These are phyloP conservation scores for Podaxis sp. DNA, from an alignment of 768 basidiomycete genomes.

Conservation along the genomic window DNA sequence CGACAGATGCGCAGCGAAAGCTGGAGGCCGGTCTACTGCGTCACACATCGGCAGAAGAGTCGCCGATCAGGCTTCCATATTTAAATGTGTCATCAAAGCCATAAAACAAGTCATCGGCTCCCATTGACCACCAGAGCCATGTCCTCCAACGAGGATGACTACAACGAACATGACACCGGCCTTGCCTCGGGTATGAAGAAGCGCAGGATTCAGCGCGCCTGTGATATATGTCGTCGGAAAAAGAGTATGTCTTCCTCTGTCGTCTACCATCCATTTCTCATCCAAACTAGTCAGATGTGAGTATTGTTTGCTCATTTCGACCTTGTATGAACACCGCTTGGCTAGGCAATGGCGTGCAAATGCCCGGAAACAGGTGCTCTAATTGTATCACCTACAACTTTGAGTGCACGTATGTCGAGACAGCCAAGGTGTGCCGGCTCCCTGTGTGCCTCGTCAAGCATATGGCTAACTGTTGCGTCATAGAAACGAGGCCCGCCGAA, in stretches of 20 bases:
- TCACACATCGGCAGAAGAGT: constrained; percentile 10
- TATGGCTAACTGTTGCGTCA: neutral
- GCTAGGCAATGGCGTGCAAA: constrained; percentile 70
- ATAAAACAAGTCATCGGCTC: constrained; percentile 1
- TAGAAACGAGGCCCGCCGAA: constrained; percentile 64
- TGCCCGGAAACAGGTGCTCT: constrained; percentile 64
- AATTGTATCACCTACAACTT: constrained; percentile 65
- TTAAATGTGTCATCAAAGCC: neutral
- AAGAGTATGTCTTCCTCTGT: constrained; percentile 54
- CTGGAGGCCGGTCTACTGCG: neutral
- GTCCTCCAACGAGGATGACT: constrained; percentile 71
- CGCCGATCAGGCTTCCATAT: constrained; percentile 1
- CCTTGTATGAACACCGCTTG: neutral
- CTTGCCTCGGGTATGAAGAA: constrained; percentile 53
- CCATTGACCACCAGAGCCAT: constrained; percentile 28
- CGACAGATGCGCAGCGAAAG: neutral
- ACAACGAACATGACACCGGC: constrained; percentile 42
- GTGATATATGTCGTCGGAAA: constrained; percentile 81
- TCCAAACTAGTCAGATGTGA: constrained; percentile 59
- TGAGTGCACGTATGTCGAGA: constrained; percentile 70
- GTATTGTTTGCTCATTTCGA: constrained; percentile 21
- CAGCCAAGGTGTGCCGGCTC: constrained; percentile 55
- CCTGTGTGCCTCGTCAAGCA: constrained; percentile 18
- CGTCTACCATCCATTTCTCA: neutral
- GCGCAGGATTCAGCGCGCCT: constrained; percentile 73